These are phyloP conservation scores for Chrysanthemum seticuspe DNA, from an alignment of 129 eudicot species.

Conservation along the genomic window DNA sequence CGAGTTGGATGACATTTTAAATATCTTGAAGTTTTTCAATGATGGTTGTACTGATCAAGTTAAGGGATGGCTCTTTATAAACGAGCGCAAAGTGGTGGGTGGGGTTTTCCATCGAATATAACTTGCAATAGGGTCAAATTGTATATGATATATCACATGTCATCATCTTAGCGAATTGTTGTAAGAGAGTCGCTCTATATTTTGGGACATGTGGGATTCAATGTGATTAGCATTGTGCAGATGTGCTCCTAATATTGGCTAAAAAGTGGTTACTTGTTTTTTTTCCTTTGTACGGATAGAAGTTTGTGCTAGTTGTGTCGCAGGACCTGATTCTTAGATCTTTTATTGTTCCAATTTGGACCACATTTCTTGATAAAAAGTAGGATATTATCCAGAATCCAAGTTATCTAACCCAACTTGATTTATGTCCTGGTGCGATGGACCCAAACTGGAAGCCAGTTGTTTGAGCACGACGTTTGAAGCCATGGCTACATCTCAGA, in stretches of 20 bases:
- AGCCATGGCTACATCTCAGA: neutral
- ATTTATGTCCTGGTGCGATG: conserved; percentile 18
- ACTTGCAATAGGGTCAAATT: conserved; percentile 33
- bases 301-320: conserved; percentile 23
- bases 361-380: conserved; percentile 36
- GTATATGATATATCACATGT: conserved; percentile 27
- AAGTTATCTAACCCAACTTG: conserved; percentile 27
- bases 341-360: conserved; percentile 41
- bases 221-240: neutral
- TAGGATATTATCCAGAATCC: conserved; percentile 31
- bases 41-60: conserved; percentile 14
- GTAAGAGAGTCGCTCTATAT: conserved; percentile 25
- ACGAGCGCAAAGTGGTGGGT: conserved; percentile 35
- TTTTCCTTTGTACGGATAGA: conserved; percentile 13
- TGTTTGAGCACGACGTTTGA: conserved; percentile 4
- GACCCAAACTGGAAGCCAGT: conserved; percentile 9
- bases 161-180: conserved; percentile 14
- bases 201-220: neutral
- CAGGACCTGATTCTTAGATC: conserved; percentile 38
- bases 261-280: neutral
- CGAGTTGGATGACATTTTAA: conserved; percentile 55
- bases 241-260: neutral
- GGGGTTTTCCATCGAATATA: conserved; percentile 38
- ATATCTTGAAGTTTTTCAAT: neutral
- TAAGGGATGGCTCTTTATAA: conserved; percentile 46